Conservation (phyloP, 176 grass and related monocot species). For the Urochloa ruziziensis region DNA sequence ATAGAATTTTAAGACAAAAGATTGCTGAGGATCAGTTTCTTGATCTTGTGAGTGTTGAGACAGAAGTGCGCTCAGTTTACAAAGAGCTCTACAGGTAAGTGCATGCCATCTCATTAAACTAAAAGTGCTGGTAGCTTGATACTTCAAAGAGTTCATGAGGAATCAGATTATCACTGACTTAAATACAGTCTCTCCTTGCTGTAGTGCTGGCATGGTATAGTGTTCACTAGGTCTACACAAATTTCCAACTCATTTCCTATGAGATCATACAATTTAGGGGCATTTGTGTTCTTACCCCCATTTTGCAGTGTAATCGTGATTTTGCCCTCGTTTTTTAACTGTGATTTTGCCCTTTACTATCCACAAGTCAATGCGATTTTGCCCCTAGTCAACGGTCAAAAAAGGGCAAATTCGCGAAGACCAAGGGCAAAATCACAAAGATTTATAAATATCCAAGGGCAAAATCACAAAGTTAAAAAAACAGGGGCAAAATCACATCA, state of each 20-base stretch:
- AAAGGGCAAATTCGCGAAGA: no score
- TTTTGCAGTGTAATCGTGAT: no score
- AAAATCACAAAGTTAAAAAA: no score
- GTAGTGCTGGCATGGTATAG: background rate
- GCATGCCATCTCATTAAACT: constrained; percentile 7
- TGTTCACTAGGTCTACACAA: constrained; percentile 3
- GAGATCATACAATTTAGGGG: background rate
- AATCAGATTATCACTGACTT: background rate
- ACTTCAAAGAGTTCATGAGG: background rate
- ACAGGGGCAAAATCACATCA: no score
- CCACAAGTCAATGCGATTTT: no score
- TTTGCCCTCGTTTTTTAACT: no score
- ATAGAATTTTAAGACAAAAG: constrained; percentile 78
- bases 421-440: no score
- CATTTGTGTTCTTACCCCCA: no score
- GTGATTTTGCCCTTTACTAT: no score
- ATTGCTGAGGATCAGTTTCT: constrained; percentile 90
- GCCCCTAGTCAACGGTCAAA: no score
- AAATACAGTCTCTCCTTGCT: constrained; percentile 13
- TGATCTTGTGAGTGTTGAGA: constrained; percentile 78
- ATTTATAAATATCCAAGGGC: no score
- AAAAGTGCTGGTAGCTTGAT: constrained; percentile 17
- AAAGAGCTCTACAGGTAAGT: constrained; percentile 95
- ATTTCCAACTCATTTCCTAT: constrained; percentile 2
- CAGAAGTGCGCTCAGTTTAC: constrained; percentile 77